A percentile compares a stretch with the other conserved stretches of the same genome.
These are phyloP conservation scores for Plenodomus lindquistii DNA, from an alignment of 2,329 filamentous ascomycete genomes.

Conservation along the genomic window DNA sequence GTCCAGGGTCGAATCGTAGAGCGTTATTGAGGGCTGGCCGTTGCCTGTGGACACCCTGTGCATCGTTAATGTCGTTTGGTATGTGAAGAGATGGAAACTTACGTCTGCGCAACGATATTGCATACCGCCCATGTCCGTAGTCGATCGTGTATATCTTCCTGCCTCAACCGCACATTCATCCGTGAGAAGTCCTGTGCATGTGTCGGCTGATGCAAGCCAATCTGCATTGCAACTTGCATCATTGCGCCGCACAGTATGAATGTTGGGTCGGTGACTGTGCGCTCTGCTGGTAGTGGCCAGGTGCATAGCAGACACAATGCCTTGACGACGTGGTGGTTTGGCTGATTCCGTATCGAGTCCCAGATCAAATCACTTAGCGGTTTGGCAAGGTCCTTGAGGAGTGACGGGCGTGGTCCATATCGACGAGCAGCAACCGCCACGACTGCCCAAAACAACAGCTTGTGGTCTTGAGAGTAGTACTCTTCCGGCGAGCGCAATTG, in stretches of 20 bases:
- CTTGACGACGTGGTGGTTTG: slow-evolving; percentile 80
- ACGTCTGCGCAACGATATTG: slow-evolving; percentile 80
- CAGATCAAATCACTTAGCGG: slow-evolving; percentile 73
- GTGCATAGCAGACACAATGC: slow-evolving; percentile 78
- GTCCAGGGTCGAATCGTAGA: slow-evolving; percentile 73
- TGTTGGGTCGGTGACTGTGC: slow-evolving; percentile 77
- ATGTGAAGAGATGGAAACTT: slow-evolving; percentile 22
- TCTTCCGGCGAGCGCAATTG: slow-evolving; percentile 67
- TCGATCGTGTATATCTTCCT: slow-evolving; percentile 77
- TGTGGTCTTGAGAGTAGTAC: slow-evolving; percentile 75
- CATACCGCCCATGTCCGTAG: slow-evolving; percentile 83
- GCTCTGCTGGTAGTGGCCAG: slow-evolving; percentile 82
- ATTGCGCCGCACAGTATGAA: slow-evolving; percentile 81
- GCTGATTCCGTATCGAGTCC: slow-evolving; percentile 77
- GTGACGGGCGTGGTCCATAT: slow-evolving; percentile 64
- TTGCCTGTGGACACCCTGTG: slow-evolving; percentile 76
- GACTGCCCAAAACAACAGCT: slow-evolving; percentile 84
- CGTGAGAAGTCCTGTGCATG: slow-evolving; percentile 83
- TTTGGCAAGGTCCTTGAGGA: slow-evolving; percentile 68
- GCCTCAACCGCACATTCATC: slow-evolving; percentile 73
- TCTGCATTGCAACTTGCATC: slow-evolving; percentile 86
- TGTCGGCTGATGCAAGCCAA: slow-evolving; percentile 78
- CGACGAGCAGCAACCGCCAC: slow-evolving; percentile 75
- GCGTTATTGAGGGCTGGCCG: slow-evolving; percentile 76
- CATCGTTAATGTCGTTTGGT: slow-evolving; percentile 9